Base-by-base conservation (phyloP, 2,329 filamentous ascomycete species). In the Fusarium albidum region DNA sequence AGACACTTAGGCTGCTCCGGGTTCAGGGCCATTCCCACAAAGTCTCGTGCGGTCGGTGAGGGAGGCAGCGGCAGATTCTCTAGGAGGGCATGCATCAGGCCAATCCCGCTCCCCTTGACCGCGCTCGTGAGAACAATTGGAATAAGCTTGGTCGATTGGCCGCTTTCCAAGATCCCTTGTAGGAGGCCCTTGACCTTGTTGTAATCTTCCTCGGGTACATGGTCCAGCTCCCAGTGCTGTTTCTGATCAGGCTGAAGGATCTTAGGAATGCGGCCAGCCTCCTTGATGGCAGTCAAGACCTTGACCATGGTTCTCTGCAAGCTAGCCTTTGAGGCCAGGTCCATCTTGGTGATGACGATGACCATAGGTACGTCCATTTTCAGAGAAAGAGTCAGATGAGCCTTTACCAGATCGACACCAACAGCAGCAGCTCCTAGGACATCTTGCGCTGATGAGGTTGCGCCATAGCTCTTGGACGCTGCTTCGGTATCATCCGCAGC, bases 121-220 rank as follows among this genome's bases (percentile, higher is more conserved):
- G 92, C 87, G 68, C 93, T 97, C 4, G 92, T 94, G 52, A 98
- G 80, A 2, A 97, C 76, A 41, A 99, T 93, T 0, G 95, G 95
- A 1, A 98, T 89, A 28, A 85, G 78, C 62, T 75, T 68, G 56
- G 78, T 72, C 14, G 79, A 65, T 42, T 76, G 71, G 1, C 71
- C 74, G 18, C 74, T 71, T 14, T 76, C 69, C 3, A 74, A 66
- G 18, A 90, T 78, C 21, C 73, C 73, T 43, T 79, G 68, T n/a
- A 88, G 74, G 8, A 85, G 73, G 8, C 78, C 78, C 48, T 80
- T 79, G 10, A 88, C 82, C 49, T 88, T 86, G 14, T 77, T 73
- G 8, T 81, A 74, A 52, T 92, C 87, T 10, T 73, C 70, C 0
- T 74, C 56, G 0, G 84, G 78, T 5, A 94, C 80, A 7, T 75